Conservation (phyloP, 345 rosid genomes). For the Lepidium didymum region DNA sequence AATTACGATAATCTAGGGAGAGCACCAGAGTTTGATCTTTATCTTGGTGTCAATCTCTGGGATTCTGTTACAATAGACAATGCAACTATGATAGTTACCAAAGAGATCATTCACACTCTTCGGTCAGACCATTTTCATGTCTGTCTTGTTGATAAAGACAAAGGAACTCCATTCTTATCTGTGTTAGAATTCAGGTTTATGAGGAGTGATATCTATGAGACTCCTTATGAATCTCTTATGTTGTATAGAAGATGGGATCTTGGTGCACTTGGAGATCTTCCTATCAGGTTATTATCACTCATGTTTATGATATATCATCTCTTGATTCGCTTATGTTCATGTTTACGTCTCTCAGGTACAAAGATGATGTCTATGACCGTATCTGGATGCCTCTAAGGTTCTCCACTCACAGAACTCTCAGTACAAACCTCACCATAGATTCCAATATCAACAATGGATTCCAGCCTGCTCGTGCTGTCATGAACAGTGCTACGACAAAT, state of each 20-base stretch:
- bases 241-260: constrained; percentile 18
- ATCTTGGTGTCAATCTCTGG: constrained; percentile 46
- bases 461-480: constrained; percentile 22
- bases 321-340: background rate
- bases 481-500: constrained; percentile 27
- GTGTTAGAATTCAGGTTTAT: constrained; percentile 42
- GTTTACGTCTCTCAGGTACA: constrained; percentile 8
- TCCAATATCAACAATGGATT: background rate
- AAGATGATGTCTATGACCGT: constrained; percentile 29
- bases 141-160: constrained; percentile 40
- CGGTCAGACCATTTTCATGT: constrained; percentile 26
- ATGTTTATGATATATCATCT: background rate
- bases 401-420: background rate
- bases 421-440: constrained; percentile 9
- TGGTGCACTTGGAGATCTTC: background rate
- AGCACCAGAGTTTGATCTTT: constrained; percentile 40
- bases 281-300: background rate
- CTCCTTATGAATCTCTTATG: background rate
- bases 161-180: constrained; percentile 46
- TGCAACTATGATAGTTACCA: background rate
- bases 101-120: constrained; percentile 37
- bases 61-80: constrained; percentile 4
- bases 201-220: constrained; percentile 2
- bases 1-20: constrained; percentile 36
- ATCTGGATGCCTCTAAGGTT: constrained; percentile 16